Percentiles rank a stretch among this genome's conserved stretches.
Evolutionary conservation across 352 stramenopile species (phyloP).

Genomic region (Salisapilia sapeloensis): DNA sequence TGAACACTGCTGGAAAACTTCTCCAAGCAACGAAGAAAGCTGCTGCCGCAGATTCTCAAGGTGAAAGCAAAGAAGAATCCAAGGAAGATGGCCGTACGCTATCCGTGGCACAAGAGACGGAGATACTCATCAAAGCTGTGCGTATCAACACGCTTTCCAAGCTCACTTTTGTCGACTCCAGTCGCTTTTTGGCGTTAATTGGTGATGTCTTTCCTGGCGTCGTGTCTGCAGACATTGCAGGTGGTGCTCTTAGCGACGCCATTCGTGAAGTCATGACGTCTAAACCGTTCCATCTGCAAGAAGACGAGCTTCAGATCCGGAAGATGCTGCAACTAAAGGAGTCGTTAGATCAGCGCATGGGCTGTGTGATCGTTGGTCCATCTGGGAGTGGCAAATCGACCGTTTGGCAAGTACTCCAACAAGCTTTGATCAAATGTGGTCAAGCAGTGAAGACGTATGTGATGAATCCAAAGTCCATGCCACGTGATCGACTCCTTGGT

Average conservation of each 20-base stretch:
- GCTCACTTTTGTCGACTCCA: slow-evolving; percentile 86
- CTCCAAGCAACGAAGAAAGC: slow-evolving; percentile 72
- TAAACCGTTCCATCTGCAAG: slow-evolving; percentile 77
- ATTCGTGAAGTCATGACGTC: slow-evolving; percentile 82
- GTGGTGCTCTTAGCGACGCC: slow-evolving; percentile 65
- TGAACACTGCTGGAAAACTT: slow-evolving; percentile 88
- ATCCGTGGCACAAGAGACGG: slow-evolving; percentile 60
- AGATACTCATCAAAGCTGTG: slow-evolving; percentile 91
- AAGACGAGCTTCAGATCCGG: slow-evolving; percentile 82
- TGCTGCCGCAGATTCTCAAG: slow-evolving; percentile 5
- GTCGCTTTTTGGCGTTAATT: slow-evolving; percentile 83
- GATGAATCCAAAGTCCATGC: slow-evolving; percentile 95
- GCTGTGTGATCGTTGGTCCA: slow-evolving; percentile 87
- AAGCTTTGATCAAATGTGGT: slow-evolving; percentile 68
- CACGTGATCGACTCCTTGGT: slow-evolving; percentile 77
- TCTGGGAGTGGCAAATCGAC: slow-evolving; percentile 88
- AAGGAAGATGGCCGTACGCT: slow-evolving; percentile 10
- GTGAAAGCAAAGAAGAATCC: slow-evolving; percentile 1
- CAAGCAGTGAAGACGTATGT: slow-evolving; percentile 86
- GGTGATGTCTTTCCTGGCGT: slow-evolving; percentile 88
- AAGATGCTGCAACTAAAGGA: slow-evolving; percentile 96
- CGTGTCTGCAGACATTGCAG: slow-evolving; percentile 55
- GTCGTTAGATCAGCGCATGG: slow-evolving; percentile 89
- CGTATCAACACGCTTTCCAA: slow-evolving; percentile 93
- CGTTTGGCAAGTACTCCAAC: slow-evolving; percentile 87